Percentiles rank a stretch among this genome's conserved stretches.
Conservation (phyloP, 495 filamentous ascomycete genomes). For the Tuber microsphaerosporum region DNA sequence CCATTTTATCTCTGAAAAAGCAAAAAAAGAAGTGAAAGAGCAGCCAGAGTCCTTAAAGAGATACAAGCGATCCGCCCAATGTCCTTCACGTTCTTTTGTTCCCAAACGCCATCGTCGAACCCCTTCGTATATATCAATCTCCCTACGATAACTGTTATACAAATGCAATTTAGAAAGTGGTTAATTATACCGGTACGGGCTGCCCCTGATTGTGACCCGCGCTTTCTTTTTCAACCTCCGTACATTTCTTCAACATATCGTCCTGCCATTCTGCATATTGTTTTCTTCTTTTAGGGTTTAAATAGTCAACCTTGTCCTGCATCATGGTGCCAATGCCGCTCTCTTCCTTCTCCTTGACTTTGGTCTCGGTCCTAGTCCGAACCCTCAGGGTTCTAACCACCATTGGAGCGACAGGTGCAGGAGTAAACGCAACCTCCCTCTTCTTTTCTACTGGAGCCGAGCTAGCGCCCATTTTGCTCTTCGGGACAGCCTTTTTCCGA, state of each 20-base stretch:
- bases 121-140: constrained; percentile 38
- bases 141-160: constrained; percentile 38
- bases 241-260: constrained; percentile 54
- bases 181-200: constrained; percentile 12
- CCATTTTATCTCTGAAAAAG: constrained; percentile 1
- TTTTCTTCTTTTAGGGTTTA: constrained; percentile 60
- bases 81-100: constrained; percentile 32
- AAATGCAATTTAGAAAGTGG: constrained; percentile 23
- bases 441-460: not conserved
- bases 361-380: not conserved
- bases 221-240: constrained; percentile 45
- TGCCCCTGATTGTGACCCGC: constrained; percentile 19
- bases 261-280: constrained; percentile 70
- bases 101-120: constrained; percentile 33
- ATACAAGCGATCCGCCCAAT: constrained; percentile 25
- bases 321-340: constrained; percentile 45
- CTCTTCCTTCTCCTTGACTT: constrained; percentile 32
- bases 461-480: not conserved
- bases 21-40: not conserved
- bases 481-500: constrained; percentile 1
- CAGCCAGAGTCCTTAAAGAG: not conserved
- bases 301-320: constrained; percentile 72
- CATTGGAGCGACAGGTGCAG: not conserved
- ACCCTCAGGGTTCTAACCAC: not conserved
- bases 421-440: not conserved